phyloP scores from a whole-genome alignment of 139 green algal genomes.

The Chlorella sp. region DNA sequence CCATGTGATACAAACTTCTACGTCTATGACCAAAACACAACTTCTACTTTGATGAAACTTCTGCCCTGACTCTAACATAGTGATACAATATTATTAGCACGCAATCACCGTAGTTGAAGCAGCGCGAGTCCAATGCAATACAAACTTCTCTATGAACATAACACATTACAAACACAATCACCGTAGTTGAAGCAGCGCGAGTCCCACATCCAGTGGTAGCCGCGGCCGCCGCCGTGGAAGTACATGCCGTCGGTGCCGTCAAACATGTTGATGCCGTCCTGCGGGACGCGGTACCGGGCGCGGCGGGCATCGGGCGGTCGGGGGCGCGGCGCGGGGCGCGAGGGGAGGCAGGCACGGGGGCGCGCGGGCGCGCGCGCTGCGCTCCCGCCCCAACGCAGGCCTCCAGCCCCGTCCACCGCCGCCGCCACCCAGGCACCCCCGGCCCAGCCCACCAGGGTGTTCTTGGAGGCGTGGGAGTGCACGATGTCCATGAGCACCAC shows the following conservation, averaged over 20 bases:
- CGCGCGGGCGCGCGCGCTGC: background rate
- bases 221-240: constrained; percentile 87
- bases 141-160: no score
- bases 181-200: constrained; percentile 98
- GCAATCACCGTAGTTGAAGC: constrained; percentile 96
- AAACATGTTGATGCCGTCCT: constrained; percentile 99
- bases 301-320: background rate
- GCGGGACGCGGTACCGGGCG: constrained; percentile 27
- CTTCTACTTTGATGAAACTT: no score
- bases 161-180: constrained; percentile 20
- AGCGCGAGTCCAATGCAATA: constrained; percentile 93
- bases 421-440: background rate
- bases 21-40: no score
- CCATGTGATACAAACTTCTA: no score
- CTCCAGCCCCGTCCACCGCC: background rate
- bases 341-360: background rate
- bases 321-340: background rate
- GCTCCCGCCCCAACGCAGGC: background rate
- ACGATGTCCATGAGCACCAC: constrained; percentile 88
- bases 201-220: constrained; percentile 99
- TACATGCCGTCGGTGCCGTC: constrained; percentile 92
- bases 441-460: constrained; percentile 46
- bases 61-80: no score
- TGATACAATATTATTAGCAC: background rate
- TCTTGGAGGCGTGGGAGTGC: constrained; percentile 90